Evolutionary conservation across 2,329 filamentous ascomycete genomes (phyloP).

Genomic region (Arthrinium puccinioides): DNA sequence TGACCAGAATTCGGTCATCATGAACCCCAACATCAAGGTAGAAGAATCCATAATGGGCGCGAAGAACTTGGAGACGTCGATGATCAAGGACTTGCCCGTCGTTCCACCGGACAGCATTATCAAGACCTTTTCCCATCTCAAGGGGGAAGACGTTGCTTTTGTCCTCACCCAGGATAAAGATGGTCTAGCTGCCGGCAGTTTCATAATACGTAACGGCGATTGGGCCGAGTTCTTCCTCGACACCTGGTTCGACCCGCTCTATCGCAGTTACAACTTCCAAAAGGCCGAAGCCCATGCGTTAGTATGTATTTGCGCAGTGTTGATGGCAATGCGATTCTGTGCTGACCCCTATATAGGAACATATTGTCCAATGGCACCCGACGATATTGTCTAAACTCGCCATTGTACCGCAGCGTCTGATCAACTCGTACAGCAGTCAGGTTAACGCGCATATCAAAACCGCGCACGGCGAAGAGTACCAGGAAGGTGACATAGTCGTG

Average conservation of each 20-base stretch:
- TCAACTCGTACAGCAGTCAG: constrained; percentile 74
- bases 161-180: constrained; percentile 79
- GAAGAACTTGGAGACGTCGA: constrained; percentile 62
- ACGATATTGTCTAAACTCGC: constrained; percentile 87
- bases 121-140: constrained; percentile 82
- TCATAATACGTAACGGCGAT: constrained; percentile 74
- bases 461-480: constrained; percentile 57
- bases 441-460: constrained; percentile 70
- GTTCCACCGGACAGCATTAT: constrained; percentile 97
- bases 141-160: constrained; percentile 69
- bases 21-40: constrained; percentile 67
- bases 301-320: constrained; percentile 46
- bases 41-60: constrained; percentile 64
- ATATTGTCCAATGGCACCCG: constrained; percentile 92
- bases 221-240: constrained; percentile 93
- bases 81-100: constrained; percentile 79
- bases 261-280: constrained; percentile 90
- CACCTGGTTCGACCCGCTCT: constrained; percentile 93
- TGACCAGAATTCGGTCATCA: constrained; percentile 78
- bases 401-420: constrained; percentile 73
- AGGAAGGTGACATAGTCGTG: constrained; percentile 78
- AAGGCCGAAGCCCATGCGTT: constrained; percentile 89
- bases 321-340: not conserved
- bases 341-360: constrained; percentile 48
- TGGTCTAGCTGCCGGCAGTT: constrained; percentile 69